Evolutionary conservation across 2,329 filamentous ascomycete species (phyloP).

Genomic region (Aspergillus japonicus): DNA sequence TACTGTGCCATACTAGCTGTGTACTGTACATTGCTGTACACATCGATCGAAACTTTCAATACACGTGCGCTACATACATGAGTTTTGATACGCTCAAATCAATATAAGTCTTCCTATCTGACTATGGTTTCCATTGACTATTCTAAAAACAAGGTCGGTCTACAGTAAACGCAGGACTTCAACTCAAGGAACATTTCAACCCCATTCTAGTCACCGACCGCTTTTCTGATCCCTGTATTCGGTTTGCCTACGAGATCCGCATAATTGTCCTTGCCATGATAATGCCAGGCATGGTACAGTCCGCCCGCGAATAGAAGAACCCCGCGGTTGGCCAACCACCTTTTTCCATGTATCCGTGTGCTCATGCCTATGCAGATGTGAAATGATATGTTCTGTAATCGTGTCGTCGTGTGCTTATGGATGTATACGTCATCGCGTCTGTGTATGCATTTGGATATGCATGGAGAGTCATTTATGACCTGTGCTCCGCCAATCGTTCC

Average conservation of each 20-base stretch:
- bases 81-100: neutral
- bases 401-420: neutral
- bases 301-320: neutral
- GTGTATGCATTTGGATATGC: neutral
- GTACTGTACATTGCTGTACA: no score
- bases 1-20: no score
- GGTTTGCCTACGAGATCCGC: neutral
- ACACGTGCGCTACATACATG: neutral
- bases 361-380: neutral
- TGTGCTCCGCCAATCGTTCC: constrained; percentile 47
- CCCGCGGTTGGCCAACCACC: neutral
- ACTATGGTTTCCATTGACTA: neutral
- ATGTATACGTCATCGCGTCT: neutral
- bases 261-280: neutral
- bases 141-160: neutral
- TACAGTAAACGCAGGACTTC: neutral
- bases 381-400: neutral
- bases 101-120: no score
- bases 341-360: neutral
- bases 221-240: neutral
- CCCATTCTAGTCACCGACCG: neutral
- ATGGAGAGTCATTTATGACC: neutral
- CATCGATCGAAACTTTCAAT: no score
- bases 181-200: neutral
- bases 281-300: neutral